Conservation (phyloP, 2,329 filamentous ascomycete genomes). For the Purpureocillium takamizusanense region DNA sequence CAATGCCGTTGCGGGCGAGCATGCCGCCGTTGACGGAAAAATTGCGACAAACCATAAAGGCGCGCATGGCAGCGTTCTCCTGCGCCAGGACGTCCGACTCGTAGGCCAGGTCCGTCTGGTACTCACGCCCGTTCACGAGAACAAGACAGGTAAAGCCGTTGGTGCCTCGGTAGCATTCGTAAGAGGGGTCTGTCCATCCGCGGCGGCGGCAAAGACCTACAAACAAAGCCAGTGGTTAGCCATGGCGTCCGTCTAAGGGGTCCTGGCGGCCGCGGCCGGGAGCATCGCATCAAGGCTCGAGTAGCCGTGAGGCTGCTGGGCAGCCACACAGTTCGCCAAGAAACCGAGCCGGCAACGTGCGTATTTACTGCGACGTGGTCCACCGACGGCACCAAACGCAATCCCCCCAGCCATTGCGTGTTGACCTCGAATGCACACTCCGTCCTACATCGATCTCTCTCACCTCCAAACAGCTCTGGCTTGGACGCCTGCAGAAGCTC, state of each 20-base stretch:
- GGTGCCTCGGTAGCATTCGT: conserved; percentile 68
- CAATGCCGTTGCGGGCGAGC: conserved; percentile 61
- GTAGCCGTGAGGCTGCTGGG: no score
- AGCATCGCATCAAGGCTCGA: no score
- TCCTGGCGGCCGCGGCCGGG: neutral
- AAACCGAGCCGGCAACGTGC: no score
- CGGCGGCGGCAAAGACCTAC: conserved; percentile 88
- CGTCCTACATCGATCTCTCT: no score
- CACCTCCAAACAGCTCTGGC: no score
- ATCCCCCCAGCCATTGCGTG: no score
- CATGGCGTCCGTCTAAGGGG: neutral
- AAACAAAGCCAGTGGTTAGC: conserved; percentile 24
- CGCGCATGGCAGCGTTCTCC: conserved; percentile 89
- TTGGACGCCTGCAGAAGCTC: neutral
- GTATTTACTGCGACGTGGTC: no score
- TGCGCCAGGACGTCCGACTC: conserved; percentile 74
- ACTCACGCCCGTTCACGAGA: conserved; percentile 92
- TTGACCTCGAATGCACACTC: no score
- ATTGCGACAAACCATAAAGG: conserved; percentile 96
- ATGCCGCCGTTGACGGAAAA: conserved; percentile 96
- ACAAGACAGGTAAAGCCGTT: conserved; percentile 83
- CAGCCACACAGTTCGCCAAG: neutral
- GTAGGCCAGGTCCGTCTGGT: conserved; percentile 83
- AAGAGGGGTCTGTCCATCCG: conserved; percentile 85
- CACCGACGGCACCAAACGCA: no score